Percentiles rank a stretch among this genome's conserved stretches.
Conservation (phyloP, 169 alveolate genomes). For the Babesia bigemina region DNA sequence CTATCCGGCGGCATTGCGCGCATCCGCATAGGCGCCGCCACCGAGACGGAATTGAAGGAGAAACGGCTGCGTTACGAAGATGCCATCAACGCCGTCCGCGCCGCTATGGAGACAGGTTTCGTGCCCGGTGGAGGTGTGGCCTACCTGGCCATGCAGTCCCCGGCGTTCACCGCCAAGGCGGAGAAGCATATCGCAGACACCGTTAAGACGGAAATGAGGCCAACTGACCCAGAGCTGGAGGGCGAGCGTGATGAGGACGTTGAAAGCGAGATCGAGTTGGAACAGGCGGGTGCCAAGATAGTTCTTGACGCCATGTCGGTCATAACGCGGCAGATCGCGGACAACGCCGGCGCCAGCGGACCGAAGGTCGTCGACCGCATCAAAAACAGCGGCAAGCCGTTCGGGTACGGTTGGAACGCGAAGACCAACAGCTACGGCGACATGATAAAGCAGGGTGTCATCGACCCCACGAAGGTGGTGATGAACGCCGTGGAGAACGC, state of each 20-base stretch:
- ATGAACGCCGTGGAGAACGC: slow-evolving; percentile 84
- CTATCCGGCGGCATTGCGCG: slow-evolving; percentile 89
- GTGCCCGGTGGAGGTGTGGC: slow-evolving; percentile 92
- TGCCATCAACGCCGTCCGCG: slow-evolving; percentile 87
- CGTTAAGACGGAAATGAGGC: slow-evolving; percentile 65
- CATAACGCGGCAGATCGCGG: slow-evolving; percentile 84
- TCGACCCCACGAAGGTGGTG: slow-evolving; percentile 88
- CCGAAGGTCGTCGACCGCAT: slow-evolving; percentile 82
- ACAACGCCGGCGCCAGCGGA: slow-evolving; percentile 84
- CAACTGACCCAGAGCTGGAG: slow-evolving; percentile 34
- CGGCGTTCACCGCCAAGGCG: slow-evolving; percentile 72
- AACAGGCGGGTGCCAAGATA: slow-evolving; percentile 85
- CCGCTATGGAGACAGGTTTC: slow-evolving; percentile 87
- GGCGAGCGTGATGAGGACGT: slow-evolving; percentile 74
- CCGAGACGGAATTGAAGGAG: slow-evolving; percentile 88
- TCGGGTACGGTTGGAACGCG: slow-evolving; percentile 88
- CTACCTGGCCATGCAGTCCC: slow-evolving; percentile 78
- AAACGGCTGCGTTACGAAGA: slow-evolving; percentile 84
- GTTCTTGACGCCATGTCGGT: slow-evolving; percentile 83
- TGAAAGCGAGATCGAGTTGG: slow-evolving; percentile 84
- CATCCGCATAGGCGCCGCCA: slow-evolving; percentile 85
- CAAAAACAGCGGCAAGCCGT: slow-evolving; percentile 79
- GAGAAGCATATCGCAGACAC: slow-evolving; percentile 73
- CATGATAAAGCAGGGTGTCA: slow-evolving; percentile 87
- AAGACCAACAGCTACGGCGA: slow-evolving; percentile 84